phyloP scores from a whole-genome alignment of 2,329 filamentous ascomycete genomes.

The Tolypocladium album region DNA sequence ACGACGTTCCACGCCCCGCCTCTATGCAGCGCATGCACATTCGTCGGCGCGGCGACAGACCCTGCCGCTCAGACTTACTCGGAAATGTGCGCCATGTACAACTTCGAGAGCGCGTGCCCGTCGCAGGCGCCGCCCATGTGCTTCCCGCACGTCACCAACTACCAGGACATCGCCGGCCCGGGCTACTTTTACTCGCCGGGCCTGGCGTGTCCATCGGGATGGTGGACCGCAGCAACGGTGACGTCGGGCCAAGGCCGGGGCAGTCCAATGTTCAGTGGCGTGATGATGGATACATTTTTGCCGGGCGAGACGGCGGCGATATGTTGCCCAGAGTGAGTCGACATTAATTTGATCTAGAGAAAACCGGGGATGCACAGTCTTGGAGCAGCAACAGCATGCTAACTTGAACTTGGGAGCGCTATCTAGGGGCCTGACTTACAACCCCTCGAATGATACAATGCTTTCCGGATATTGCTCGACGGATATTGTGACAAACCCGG shows the following conservation, averaged over 20 bases:
- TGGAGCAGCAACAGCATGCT: not conserved
- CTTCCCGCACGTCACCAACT: conserved; percentile 1
- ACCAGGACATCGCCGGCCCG: not conserved
- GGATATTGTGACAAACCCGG: not conserved
- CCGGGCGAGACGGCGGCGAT: not conserved
- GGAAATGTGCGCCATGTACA: not conserved
- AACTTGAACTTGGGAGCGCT: not conserved
- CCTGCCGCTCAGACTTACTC: not conserved
- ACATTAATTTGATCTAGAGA: not conserved
- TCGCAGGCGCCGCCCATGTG: not conserved
- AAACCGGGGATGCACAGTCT: not conserved
- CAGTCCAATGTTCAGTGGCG: not conserved
- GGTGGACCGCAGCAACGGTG: not conserved
- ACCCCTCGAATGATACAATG: not conserved
- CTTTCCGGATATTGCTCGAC: not conserved
- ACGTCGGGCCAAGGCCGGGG: not conserved
- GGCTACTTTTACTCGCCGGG: not conserved
- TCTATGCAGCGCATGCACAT: not conserved
- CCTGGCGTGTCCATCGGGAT: not conserved
- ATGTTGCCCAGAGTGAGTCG: not conserved
- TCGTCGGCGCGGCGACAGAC: conserved; percentile 1
- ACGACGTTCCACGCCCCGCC: not conserved
- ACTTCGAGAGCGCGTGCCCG: not conserved
- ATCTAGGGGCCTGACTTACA: not conserved
- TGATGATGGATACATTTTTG: not conserved